Evolutionary conservation across 2,329 filamentous ascomycete species (phyloP), one percentile per base, ranked within the genome.

Genomic region (Xylaria sp.): DNA sequence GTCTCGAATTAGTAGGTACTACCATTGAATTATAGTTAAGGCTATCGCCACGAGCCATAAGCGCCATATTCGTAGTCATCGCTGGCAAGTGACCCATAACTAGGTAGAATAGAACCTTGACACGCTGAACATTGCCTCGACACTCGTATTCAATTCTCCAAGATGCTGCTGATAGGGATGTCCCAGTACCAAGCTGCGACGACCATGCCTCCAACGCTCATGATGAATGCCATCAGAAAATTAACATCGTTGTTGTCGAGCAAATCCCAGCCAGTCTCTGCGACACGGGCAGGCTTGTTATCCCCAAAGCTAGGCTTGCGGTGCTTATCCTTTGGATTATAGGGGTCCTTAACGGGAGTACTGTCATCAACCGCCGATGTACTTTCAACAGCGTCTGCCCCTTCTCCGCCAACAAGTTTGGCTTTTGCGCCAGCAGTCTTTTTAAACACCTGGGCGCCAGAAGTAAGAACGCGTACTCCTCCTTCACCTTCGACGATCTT

Each of bases 181-280:
- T 81, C 84, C 89, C 89, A 91, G 69, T 87, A 85, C 87, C 85
- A 89, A 54, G 85, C 82, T 37, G 87, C 89, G 41, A 88, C 81
- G 0, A 82, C 84, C 89, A 98, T 97, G 4, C 90, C 92, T 4
- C 91, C 88, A 20, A 94, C 73, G 78, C 93, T 97, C 88, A 97
- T 94, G 4, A 85, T 85, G 15, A 89, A 86, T 0, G 95, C 94
- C 95, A 98, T 98, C 66, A 95, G 80, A 67, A 98, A 89, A 80
- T 99, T 99, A 75, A 99, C 94, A 64, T 93, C 92, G 80, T 99
- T 99, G 80, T 99, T 99, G 80, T 97, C 94, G 66, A 99, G 84
- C 70, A 97, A 79, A 78, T 97, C 88, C 88, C 82, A 85, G 60
- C 78, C 94, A 73, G 84, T 91, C 81, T 92, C 89, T 7, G 91